A percentile compares a stretch with the other conserved stretches of the same genome.
Conservation (phyloP, 805 yeast genomes). For the Candida berthetii region DNA sequence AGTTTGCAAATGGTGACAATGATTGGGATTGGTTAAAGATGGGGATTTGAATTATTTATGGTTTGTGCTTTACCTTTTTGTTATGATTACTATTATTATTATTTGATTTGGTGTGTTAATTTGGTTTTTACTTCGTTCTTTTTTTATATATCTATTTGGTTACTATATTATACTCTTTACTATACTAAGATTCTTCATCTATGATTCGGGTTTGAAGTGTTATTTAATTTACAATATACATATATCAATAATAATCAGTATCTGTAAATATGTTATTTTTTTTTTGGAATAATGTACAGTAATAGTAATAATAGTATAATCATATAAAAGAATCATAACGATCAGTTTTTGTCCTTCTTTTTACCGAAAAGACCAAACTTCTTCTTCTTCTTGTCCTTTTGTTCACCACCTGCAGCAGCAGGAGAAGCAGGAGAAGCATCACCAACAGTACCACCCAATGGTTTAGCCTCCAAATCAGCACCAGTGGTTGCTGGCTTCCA, state of each 20-base stretch:
- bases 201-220: no score
- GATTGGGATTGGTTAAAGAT: conserved; percentile 2
- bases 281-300: background rate
- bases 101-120: background rate
- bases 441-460: conserved; percentile 2
- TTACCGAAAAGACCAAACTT: conserved; percentile 13
- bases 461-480: background rate
- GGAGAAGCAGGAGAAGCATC: background rate
- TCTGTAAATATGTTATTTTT: no score
- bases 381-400: conserved; percentile 9
- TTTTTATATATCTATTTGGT: no score
- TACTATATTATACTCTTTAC: no score
- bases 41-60: background rate
- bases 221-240: background rate
- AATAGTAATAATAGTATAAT: no score
- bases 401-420: background rate
- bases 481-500: background rate
- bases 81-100: no score
- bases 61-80: no score
- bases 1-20: background rate
- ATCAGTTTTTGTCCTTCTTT: conserved; percentile 3
- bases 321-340: no score
- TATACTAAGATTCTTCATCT: no score
- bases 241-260: no score
- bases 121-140: background rate